Evolutionary conservation across 75 land plant species (phyloP), one percentile per base, ranked within the genome.

Genomic region (Adiantum capillusveneris): DNA sequence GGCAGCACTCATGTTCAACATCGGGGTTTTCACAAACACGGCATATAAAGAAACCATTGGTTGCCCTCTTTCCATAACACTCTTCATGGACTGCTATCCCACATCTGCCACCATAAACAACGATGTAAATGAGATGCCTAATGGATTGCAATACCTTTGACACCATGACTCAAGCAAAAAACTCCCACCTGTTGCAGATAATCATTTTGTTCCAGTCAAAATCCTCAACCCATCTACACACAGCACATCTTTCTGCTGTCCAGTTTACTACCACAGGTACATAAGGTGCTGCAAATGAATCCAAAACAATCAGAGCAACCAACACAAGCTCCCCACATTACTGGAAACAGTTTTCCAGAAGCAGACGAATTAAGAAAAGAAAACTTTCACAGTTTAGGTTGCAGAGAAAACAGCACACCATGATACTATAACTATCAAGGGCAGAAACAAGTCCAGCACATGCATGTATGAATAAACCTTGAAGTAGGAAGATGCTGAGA

Each of bases 61-160:
- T 68, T 67, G 75, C 63, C 53, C 76, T 84, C 24, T 73, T 88
- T 24, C 99, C 99, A 87, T 95, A 95, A 60, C 99, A 95, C 65
- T 90, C 97, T 64, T 95, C 97, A 71, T 95, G 99, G n/a, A 95
- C 99, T 39, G 97, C 96, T 59, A 95, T 76, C 69, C 92, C 97
- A 53, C 99, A 95, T 65, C 99, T 95, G 74, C 29, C 39, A 67
- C 27, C 3, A 48, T 30, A 31, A 13, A 20, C 25, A 53, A n/a
- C n/a, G n/a, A n/a, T n/a, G n/a, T n/a, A n/a, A n/a, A n/a, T n/a
- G n/a, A n/a, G n/a, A n/a, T n/a, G n/a, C n/a, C n/a, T n/a, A n/a
- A n/a, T n/a, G n/a, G 3, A 53, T 53, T 53, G 19, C 11, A 20
- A 14, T 53, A 0, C 1, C 25, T 53, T 53, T 0, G 21, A 59